phyloP scores from a whole-genome alignment of 805 yeast species.

The Hanseniaspora thailandica region DNA sequence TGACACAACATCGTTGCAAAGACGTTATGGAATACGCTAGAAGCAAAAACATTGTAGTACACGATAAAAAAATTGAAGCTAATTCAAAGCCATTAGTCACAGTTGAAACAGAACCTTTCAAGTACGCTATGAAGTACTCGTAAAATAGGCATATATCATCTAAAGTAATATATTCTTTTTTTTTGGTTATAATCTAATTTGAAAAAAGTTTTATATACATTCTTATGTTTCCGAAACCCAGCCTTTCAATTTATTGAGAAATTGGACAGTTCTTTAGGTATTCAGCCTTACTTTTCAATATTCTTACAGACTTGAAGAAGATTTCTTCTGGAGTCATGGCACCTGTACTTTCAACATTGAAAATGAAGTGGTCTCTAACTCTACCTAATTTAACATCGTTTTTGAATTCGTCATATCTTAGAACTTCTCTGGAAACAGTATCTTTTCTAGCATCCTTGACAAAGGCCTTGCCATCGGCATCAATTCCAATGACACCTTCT shows the following conservation, averaged over 20 bases:
- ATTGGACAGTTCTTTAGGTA: slow-evolving; percentile 70
- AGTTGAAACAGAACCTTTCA: slow-evolving; percentile 3
- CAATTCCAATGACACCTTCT: slow-evolving; percentile 75
- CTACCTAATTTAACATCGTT: slow-evolving; percentile 88
- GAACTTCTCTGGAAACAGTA: slow-evolving; percentile 92
- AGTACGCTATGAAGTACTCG: slow-evolving; percentile 1
- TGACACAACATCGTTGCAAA: slow-evolving; percentile 7
- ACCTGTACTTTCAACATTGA: slow-evolving; percentile 88
- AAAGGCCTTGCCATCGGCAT: slow-evolving; percentile 49
- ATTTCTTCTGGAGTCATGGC: slow-evolving; percentile 96
- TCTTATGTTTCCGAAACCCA: too few relatives aligned
- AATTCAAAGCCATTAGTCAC: slow-evolving; percentile 16
- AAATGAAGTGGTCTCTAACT: slow-evolving; percentile 82
- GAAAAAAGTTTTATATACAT: not conserved
- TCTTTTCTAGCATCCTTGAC: slow-evolving; percentile 88
- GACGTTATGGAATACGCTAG: not conserved
- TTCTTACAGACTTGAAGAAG: slow-evolving; percentile 78
- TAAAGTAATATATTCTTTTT: not conserved
- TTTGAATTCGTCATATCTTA: slow-evolving; percentile 82
- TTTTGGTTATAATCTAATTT: not conserved
- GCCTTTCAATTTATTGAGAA: slow-evolving; percentile 34
- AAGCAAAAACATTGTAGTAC: not conserved
- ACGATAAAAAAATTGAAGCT: not conserved
- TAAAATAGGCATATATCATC: too few relatives aligned
- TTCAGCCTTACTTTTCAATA: slow-evolving; percentile 74